Conservation (phyloP, 352 stramenopile species). For the Pythium phragmitis region DNA sequence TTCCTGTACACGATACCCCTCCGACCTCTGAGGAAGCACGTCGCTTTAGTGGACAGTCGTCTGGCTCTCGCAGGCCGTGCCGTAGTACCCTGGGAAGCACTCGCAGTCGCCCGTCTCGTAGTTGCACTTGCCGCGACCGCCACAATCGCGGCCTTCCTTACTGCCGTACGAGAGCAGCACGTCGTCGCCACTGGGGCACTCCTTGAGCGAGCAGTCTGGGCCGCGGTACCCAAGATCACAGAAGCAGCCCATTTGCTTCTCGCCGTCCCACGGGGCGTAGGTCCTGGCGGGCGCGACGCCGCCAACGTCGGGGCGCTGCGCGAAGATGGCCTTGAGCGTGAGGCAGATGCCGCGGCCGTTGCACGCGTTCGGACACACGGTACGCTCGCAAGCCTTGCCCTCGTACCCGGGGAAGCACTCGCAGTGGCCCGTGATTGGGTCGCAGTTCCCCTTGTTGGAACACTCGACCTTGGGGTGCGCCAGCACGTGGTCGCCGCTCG, state of each 20-base stretch:
- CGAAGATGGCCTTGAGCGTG: constrained; percentile 86
- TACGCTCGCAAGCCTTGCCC: constrained; percentile 90
- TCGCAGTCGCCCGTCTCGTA: constrained; percentile 91
- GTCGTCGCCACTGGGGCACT: constrained; percentile 92
- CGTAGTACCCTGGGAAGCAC: constrained; percentile 95
- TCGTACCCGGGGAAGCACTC: constrained; percentile 89
- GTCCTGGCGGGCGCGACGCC: background rate
- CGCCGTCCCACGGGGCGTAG: constrained; percentile 89
- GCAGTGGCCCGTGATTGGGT: constrained; percentile 90
- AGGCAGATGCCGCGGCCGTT: constrained; percentile 92
- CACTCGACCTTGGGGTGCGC: constrained; percentile 89
- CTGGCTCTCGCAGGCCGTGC: constrained; percentile 88
- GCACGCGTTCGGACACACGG: constrained; percentile 95
- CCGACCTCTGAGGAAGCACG: background rate
- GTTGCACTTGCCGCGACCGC: constrained; percentile 95
- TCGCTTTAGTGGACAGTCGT: constrained; percentile 71
- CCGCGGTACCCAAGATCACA: constrained; percentile 94
- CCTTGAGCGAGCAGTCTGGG: constrained; percentile 94
- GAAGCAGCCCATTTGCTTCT: constrained; percentile 94
- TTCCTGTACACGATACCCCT: too few species aligned
- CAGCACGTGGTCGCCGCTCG: constrained; percentile 49
- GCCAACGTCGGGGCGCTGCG: constrained; percentile 16
- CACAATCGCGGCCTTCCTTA: constrained; percentile 86
- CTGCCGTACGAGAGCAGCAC: constrained; percentile 86
- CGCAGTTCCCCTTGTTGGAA: constrained; percentile 92